These are phyloP conservation scores for Angomonas ambiguus DNA, from an alignment of 208 protist genomes.

Conservation along the genomic window DNA sequence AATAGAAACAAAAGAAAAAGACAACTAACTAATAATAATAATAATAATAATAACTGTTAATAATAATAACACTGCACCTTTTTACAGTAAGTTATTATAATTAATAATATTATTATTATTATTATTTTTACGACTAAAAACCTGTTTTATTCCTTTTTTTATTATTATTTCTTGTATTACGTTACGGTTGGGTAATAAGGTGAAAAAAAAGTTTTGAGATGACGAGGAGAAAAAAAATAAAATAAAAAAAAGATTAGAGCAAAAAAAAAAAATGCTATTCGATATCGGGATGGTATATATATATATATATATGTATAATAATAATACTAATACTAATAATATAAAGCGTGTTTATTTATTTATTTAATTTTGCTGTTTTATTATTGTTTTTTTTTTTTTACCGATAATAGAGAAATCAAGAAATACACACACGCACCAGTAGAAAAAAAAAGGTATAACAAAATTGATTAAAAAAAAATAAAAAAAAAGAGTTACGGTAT, in stretches of 20 bases:
- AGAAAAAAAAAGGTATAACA: slow-evolving; percentile 5
- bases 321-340: background rate
- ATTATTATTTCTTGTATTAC: background rate
- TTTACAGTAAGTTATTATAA: too few relatives aligned
- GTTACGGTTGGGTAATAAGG: background rate
- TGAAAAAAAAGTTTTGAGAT: too few relatives aligned
- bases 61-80: too few relatives aligned
- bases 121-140: too few relatives aligned
- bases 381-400: background rate
- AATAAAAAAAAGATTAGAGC: background rate
- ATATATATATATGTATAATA: background rate
- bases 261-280: background rate
- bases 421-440: slow-evolving; percentile 5
- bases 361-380: background rate
- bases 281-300: background rate
- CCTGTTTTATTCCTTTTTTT: background rate
- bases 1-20: too few relatives aligned
- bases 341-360: background rate
- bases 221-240: slow-evolving; percentile 13
- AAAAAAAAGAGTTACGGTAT: slow-evolving; percentile 8
- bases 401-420: background rate
- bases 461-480: slow-evolving; percentile 6
- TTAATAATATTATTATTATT: too few relatives aligned
- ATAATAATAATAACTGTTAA: too few relatives aligned
- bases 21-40: too few relatives aligned